phyloP scores from a whole-genome alignment of 129 eudicot species.

The Scalesia atractyloides region DNA sequence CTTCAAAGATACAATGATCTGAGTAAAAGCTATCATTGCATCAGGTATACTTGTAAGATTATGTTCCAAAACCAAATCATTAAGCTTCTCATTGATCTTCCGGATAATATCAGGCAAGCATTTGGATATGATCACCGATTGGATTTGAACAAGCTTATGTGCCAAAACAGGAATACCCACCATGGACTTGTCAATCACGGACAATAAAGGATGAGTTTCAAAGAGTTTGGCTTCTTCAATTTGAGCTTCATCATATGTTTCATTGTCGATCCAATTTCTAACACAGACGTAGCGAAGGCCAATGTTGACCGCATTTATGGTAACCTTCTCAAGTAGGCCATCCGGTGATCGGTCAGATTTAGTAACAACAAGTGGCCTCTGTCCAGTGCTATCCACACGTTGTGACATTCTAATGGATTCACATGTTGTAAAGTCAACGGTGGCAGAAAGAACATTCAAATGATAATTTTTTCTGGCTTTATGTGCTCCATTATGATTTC shows the following conservation, averaged over 20 bases:
- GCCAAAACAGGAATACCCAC: conserved; percentile 33
- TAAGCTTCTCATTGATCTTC: conserved; percentile 35
- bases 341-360: conserved; percentile 34
- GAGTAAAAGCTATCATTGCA: conserved; percentile 35
- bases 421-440: conserved; percentile 39
- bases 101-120: conserved; percentile 33
- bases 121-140: conserved; percentile 20
- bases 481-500: conserved; percentile 7
- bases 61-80: conserved; percentile 11
- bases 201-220: conserved; percentile 22
- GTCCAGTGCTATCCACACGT: conserved; percentile 26
- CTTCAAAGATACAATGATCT: conserved; percentile 31
- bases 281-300: conserved; percentile 38
- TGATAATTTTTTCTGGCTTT: conserved; percentile 34
- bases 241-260: conserved; percentile 32
- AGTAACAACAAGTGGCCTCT: conserved; percentile 41
- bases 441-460: conserved; percentile 40
- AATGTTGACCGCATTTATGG: conserved; percentile 40
- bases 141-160: conserved; percentile 20
- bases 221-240: conserved; percentile 22
- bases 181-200: conserved; percentile 29
- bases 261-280: conserved; percentile 33
- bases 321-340: conserved; percentile 40
- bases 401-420: conserved; percentile 39
- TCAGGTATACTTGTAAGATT: conserved; percentile 35